Base-by-base conservation (phyloP, 1,139 yeast species). In the Lodderomyces parapsilosis region DNA sequence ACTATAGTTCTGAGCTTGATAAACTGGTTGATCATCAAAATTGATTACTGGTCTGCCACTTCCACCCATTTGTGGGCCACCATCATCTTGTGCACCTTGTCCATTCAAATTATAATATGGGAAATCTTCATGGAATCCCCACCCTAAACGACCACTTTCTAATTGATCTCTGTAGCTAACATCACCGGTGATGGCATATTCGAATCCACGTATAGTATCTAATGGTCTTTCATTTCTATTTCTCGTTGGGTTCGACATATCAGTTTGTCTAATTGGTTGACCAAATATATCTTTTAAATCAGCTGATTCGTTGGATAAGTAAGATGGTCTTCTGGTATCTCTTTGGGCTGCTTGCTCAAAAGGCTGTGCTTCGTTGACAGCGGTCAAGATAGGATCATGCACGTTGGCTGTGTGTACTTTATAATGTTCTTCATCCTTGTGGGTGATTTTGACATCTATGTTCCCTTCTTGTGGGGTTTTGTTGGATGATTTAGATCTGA, bases 341-440 rank as follows among this genome's bases (percentile, higher is more conserved):
- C 60, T 60, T 48, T 63, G 62, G n/a, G 66, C 76, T 13, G 86
- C 84, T 59, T 86, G 87, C 65, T 93, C 96, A 62, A 89, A 93
- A 8, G 99, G 99, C 69, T 93, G 97, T 14, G 86, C 93, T 65
- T 91, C 97, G 59, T 86, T 90, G 41, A 93, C 95, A 6, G 98
- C 98, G 27, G 84, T 76, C 49, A 93, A 71, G 47, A 91, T 85
- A 20, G 96, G 97, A 65, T 90, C 97, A 55, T 88, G 94, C 42
- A 88, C 82, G 44, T 80, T 74, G 24, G 80, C 80, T 3, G 64
- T 46, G 43, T 83, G 76, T 60, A 81, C 70, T 57, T 85, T 84
- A 57, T 60, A 63, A 17, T 62, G 61, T 36, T 54, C 53, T 17
- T 49, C 59, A 39, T 56, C 60, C 44, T 60, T 57, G 37, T 56